Base-by-base conservation (phyloP, 306 rosid genomes). In the Mimosa pudica region DNA sequence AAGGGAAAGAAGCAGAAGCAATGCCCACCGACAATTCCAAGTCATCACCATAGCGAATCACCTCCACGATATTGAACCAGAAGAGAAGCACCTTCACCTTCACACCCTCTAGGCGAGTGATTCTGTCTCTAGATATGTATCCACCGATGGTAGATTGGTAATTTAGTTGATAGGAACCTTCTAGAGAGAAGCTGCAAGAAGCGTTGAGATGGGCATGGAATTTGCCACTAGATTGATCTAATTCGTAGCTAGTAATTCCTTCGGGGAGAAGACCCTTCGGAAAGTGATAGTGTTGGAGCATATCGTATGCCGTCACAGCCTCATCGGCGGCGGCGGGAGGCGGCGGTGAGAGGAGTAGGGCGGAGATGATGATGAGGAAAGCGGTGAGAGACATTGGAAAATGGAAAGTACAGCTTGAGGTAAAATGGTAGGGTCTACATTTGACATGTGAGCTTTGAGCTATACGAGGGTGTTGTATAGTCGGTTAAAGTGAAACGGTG, bases 21-120 rank as follows among this genome's bases (percentile, higher is more conserved):
- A 94, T 81, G 18, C 97, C 98, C 10, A 92, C 90, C 2, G 97
- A 94, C 79, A 94, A 89, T 2, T 87, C 84, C 6, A 94, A 86
- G 4, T 89, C 86, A 16, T 90, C 85, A 2, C 86, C 90, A 20
- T 32, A 20, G 2, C 98, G 87, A 55, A 70, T 77, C 8, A 92
- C 97, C 85, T 92, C 96, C 16, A 92, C 88, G 38, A 94, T 92
- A 74, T 90, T 85, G 35, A 90, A 84, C 98, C 98, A 94, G 41
- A 94, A 82, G 62, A 92, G 85, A 72, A 92, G 73, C 30, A 94
- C 77, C 88, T 92, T 94, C 8, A 92, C 97, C 85, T 92, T 92
- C 11, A 94, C 78, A 8, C 98, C 97, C 10, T 62, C 82, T 8
- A 94, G 85, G 18, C 61, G 58, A 10, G 93, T 63, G 18, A 94